Conservation (phyloP, 2,329 filamentous ascomycete genomes). For the Pleurostoma richardsiae region DNA sequence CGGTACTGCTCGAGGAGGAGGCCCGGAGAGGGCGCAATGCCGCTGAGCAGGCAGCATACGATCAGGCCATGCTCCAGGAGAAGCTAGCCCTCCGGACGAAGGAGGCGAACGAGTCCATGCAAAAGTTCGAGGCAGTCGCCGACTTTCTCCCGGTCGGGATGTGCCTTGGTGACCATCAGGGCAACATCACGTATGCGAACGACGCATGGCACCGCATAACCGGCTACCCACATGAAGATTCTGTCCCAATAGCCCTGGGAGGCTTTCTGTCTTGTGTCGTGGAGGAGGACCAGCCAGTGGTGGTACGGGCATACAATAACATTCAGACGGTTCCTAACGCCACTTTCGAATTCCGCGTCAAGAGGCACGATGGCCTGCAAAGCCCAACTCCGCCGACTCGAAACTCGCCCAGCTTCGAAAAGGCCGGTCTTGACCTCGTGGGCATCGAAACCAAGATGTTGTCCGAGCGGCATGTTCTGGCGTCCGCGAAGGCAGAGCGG, state of each 20-base stretch:
- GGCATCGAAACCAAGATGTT: conserved; percentile 22
- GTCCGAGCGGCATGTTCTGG: conserved; percentile 36
- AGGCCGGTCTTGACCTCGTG: conserved; percentile 24
- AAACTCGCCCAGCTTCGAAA: conserved; percentile 29
- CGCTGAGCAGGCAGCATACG: conserved; percentile 61
- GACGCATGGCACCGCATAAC: conserved; percentile 57
- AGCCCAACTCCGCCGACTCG: conserved; percentile 19
- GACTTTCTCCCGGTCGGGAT: conserved; percentile 72
- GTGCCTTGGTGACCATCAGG: conserved; percentile 62
- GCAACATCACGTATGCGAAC: conserved; percentile 66
- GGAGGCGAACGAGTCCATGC: conserved; percentile 48
- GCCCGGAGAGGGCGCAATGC: conserved; percentile 51
- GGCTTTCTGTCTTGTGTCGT: conserved; percentile 38
- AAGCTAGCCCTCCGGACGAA: conserved; percentile 54
- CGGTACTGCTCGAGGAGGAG: conserved; percentile 67
- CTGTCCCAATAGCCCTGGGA: conserved; percentile 14
- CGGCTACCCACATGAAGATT: conserved; percentile 28
- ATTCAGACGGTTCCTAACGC: conserved; percentile 29
- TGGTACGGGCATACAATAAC: conserved; percentile 35
- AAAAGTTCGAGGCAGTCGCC: conserved; percentile 64
- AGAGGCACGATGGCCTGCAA: conserved; percentile 11
- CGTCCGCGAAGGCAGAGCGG: conserved; percentile 40
- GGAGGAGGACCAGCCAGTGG: conserved; percentile 37
- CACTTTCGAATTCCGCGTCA: conserved; percentile 42
- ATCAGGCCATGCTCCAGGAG: conserved; percentile 61